Evolutionary conservation across 2,329 filamentous ascomycete genomes (phyloP), one percentile per base, ranked within the genome.

Genomic region (Phaeosphaeria sp.): DNA sequence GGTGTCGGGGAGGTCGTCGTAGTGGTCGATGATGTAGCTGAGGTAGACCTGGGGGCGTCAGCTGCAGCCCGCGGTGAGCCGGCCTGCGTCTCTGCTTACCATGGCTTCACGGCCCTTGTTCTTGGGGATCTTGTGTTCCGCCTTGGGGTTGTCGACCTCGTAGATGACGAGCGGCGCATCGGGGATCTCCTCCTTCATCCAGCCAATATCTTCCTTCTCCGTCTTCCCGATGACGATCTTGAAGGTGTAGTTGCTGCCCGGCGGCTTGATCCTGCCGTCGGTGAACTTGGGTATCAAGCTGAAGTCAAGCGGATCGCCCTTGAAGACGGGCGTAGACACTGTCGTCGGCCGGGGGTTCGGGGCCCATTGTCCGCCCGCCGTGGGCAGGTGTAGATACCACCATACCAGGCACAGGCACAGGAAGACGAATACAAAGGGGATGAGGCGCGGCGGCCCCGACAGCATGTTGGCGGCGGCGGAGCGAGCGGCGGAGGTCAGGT

Each of bases 31-130:
- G 59, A 89, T 83, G 72, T 86, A 88, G 44, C 84, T 84, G 48
- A 89, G 78, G 70, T 89, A 89, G 46, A 76, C 73, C 74, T 77
- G 55, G 42, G 36, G 49, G 6, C 6, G 33, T 64, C 51, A 66
- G 57, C 56, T 8, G 57, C 46, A 39, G 18, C 42, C 4, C n/a
- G 4, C 24, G 13, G n/a, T 13, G 8, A 18, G n/a, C 5, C 3
- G 15, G 45, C n/a, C 15, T 22, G 20, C 8, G n/a, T 22, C 2
- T 21, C 22, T 30, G 36, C 73, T 15, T 67, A 76, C 73, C 73
- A 88, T 87, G 22, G 84, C 84, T 72, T 89, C 87, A 65, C 86
- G 82, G 44, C 86, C 87, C 68, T 87, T 87, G 61, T 88, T 87
- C 66, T 80, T 81, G 6, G 84, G 83, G 0, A 84, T 78, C 64